Evolutionary conservation across 176 grass and related monocot species (phyloP).

Genomic region (Aegilops tauschii): DNA sequence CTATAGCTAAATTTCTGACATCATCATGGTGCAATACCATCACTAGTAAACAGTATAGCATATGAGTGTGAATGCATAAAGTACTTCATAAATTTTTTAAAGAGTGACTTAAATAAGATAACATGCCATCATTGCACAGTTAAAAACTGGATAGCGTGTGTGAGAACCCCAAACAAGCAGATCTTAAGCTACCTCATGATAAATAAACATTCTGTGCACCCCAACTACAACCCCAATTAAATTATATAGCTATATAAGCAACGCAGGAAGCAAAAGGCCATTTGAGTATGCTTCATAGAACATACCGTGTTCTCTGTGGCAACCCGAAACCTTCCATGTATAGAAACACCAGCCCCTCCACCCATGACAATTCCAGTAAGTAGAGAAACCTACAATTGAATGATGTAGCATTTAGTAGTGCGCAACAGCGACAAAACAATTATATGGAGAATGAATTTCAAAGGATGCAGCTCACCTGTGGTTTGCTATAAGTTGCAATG

Average conservation of each 20-base stretch:
- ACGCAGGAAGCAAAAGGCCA: background rate
- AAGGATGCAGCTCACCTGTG: slow-evolving; percentile 60
- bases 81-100: background rate
- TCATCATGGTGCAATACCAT: slow-evolving; percentile 19
- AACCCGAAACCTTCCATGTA: slow-evolving; percentile 91
- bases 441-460: slow-evolving; percentile 25
- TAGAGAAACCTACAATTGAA: slow-evolving; percentile 72
- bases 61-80: background rate
- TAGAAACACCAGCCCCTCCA: slow-evolving; percentile 87
- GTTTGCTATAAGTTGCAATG: slow-evolving; percentile 82
- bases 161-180: background rate
- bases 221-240: background rate
- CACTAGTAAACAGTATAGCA: background rate
- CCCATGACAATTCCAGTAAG: slow-evolving; percentile 91
- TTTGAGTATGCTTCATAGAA: background rate
- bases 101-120: slow-evolving; percentile 5
- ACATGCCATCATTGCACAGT: background rate
- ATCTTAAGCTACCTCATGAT: slow-evolving; percentile 2
- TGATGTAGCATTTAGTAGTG: background rate
- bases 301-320: slow-evolving; percentile 88
- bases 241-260: background rate
- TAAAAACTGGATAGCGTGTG: background rate
- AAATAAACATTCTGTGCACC: background rate
- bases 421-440: background rate
- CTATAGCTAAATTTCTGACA: background rate